phyloP scores from a whole-genome alignment of 306 rosid species.

The Parietaria judaica region DNA sequence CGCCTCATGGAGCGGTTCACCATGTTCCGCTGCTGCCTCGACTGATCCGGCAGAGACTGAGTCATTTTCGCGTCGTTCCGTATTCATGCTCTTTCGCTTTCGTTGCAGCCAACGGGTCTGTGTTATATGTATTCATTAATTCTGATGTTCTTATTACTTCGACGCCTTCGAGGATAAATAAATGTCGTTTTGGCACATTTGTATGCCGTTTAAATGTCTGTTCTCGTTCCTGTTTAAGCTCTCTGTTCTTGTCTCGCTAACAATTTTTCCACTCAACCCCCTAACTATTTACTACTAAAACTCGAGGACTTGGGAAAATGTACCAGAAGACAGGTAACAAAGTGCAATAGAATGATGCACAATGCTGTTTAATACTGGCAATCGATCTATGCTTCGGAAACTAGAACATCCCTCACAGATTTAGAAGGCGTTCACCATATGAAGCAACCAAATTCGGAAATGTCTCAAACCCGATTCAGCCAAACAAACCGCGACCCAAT shows the following conservation, averaged over 20 bases:
- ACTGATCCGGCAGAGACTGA: not conserved
- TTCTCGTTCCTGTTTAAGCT: no score
- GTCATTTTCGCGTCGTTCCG: not conserved
- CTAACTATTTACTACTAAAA: no score
- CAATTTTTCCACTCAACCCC: no score
- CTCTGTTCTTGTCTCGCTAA: no score
- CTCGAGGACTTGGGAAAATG: slow-evolving; percentile 4
- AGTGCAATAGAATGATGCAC: slow-evolving; percentile 36
- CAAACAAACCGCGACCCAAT: slow-evolving; percentile 27
- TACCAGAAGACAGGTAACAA: slow-evolving; percentile 93
- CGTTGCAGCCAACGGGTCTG: not conserved
- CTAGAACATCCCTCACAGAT: slow-evolving; percentile 58
- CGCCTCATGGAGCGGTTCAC: slow-evolving; percentile 21
- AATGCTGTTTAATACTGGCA: slow-evolving; percentile 72
- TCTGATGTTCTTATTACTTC: not conserved
- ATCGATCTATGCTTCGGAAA: slow-evolving; percentile 79
- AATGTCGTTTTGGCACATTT: not conserved
- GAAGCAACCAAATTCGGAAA: slow-evolving; percentile 51
- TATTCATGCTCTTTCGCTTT: not conserved
- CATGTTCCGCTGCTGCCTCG: slow-evolving; percentile 26
- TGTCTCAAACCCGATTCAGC: slow-evolving; percentile 36
- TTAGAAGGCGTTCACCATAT: slow-evolving; percentile 55
- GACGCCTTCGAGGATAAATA: not conserved
- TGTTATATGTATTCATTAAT: not conserved
- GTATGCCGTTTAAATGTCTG: no score